Evolutionary conservation across 345 rosid genomes (phyloP).

Genomic region (Populus alba): DNA sequence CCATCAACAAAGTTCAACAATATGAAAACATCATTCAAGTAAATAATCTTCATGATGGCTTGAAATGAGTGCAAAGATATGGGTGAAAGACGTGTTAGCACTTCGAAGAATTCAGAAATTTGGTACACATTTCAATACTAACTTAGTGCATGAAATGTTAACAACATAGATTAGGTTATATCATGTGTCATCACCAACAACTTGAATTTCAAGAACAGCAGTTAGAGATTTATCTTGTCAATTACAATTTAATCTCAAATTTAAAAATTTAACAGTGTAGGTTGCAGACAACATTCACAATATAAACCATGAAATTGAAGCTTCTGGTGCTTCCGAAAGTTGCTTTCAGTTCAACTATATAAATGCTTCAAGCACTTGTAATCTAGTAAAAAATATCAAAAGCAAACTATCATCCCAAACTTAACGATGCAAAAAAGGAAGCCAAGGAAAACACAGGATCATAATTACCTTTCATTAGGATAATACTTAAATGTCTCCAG

Average conservation of each 20-base stretch:
- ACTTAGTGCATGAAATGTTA: background rate
- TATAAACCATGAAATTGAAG: background rate
- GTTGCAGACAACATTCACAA: background rate
- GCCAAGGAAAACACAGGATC: background rate
- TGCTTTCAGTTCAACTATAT: background rate
- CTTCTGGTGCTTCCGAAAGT: background rate
- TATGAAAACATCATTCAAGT: background rate
- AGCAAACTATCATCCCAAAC: slow-evolving; percentile 2
- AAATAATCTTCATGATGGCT: background rate
- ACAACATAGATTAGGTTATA: background rate
- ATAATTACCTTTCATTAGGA: slow-evolving; percentile 73
- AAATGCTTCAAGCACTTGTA: background rate
- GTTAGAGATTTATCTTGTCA: background rate
- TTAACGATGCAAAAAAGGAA: background rate
- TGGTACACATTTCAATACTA: background rate
- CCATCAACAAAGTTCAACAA: background rate
- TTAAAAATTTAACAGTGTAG: background rate
- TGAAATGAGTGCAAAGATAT: background rate
- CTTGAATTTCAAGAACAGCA: background rate
- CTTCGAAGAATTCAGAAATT: background rate
- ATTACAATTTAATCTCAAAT: background rate
- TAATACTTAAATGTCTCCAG: slow-evolving; percentile 76
- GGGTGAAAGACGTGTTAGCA: background rate
- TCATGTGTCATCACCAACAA: background rate
- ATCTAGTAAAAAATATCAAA: background rate